Conservation (phyloP, 495 filamentous ascomycete genomes). For the Aspergillus haitiensis region DNA sequence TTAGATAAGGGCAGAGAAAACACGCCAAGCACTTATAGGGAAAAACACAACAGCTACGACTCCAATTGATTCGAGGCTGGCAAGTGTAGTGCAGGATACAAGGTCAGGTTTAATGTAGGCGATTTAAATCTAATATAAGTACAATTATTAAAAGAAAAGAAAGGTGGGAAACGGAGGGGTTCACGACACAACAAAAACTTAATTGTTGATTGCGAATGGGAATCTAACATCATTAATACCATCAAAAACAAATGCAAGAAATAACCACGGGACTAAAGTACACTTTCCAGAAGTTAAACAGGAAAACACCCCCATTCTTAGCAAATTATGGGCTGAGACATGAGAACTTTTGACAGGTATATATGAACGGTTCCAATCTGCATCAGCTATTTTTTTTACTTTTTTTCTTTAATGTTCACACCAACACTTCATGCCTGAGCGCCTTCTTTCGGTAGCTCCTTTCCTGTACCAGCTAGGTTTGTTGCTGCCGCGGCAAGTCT, state of each 20-base stretch:
- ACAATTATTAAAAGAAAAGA: too few species aligned
- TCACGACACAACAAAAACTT: neutral
- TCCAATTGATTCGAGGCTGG: neutral
- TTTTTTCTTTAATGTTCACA: neutral
- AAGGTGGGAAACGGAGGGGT: too few species aligned
- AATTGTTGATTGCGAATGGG: slow-evolving; percentile 9
- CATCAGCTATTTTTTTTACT: slow-evolving; percentile 5
- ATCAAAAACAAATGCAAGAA: slow-evolving; percentile 9
- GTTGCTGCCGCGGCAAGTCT: slow-evolving; percentile 72
- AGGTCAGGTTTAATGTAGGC: too few species aligned
- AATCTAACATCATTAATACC: slow-evolving; percentile 22
- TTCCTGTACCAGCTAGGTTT: slow-evolving; percentile 68
- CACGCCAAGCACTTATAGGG: neutral
- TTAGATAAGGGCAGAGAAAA: too few species aligned
- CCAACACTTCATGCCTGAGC: neutral
- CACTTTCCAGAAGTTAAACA: slow-evolving; percentile 11
- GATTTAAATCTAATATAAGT: too few species aligned
- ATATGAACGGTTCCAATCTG: slow-evolving; percentile 18
- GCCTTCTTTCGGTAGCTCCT: slow-evolving; percentile 16
- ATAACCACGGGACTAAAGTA: slow-evolving; percentile 16
- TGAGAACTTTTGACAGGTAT: slow-evolving; percentile 16
- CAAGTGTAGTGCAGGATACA: too few species aligned
- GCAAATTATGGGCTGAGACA: slow-evolving; percentile 11
- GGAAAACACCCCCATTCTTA: slow-evolving; percentile 9
- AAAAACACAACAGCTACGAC: neutral